Evolutionary conservation across 169 alveolate species (phyloP), one percentile per base, ranked within the genome.

Genomic region (Amoebophrya sp.): DNA sequence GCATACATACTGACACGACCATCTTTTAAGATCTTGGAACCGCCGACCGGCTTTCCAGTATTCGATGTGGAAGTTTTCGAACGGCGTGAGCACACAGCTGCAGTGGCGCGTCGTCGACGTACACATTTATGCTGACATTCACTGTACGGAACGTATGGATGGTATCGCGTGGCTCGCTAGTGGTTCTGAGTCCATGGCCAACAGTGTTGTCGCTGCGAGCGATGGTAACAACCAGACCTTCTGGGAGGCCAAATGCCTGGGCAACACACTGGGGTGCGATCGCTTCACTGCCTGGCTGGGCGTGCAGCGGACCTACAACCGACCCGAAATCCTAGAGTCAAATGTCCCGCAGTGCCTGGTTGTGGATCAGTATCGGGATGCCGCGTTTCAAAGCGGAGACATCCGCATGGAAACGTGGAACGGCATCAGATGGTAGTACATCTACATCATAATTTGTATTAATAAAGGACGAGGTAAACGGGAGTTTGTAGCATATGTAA

Each of bases 281-380:
- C 83, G 83, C 2, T 65, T 65, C 83, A 12, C 2, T 36, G 83
- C 83, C 38, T 65, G 83, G 83, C 33, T 65, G 36, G 83, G 83
- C 36, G 83, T 65, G 83, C 83, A 65, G 83, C 83, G 83, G 83
- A 65, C 83, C 10, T 65, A 65, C 83, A 65, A 65, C 83, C 18
- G 26, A 65, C 83, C 83, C 36, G 83, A 29, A 0, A 26, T 12
- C 83, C 33, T 65, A 6, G 83, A 1, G 2, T 26, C 12, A 18
- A 65, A 65, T 26, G n/a, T 65, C 83, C 83, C 83, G 83, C 2
- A 36, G 2, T 65, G 83, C 26, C 12, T 65, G 36, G 83, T 65
- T 0, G n/a, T 65, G 3, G 83, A 65, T 36, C 83, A 65, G 33
- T 65, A 26, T 18, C 2, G 83, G 33, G 83, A 65, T 36, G 26